Base-by-base conservation (phyloP, 2,329 filamentous ascomycete species). In the Arachnopeziza araneosa region DNA sequence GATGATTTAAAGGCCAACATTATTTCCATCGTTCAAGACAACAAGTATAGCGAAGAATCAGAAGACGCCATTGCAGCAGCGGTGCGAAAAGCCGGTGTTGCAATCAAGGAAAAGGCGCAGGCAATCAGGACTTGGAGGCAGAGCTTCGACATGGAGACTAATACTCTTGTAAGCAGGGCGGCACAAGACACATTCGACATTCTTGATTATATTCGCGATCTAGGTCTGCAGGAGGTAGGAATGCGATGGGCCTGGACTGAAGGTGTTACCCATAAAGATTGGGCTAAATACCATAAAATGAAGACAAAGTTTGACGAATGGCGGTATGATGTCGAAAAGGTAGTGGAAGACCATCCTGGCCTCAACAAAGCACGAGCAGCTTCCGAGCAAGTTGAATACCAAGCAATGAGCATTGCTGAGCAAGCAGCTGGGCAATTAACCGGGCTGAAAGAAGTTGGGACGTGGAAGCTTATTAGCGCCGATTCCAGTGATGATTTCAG, bases 241-340 rank as follows among this genome's bases (percentile, higher is more conserved):
- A 87, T 89, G 80, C 66, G 72, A 70, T 99, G 95, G 93, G 92
- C 93, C 14, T 96, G 91, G 88, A 95, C 92, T 77, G 92, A 98
- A 60, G 91, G 91, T 32, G 84, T 99, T 63, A 96, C 93, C 1
- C 97, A 99, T 80, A 93, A 96, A 74, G 92, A 99, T 73, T 99
- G 95, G 95, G 85, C 88, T 61, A 95, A 93, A 73, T 99, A 96
- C 71, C 92, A 98, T 73, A 85, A 90, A 61, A 80, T 99, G 60
- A 96, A 90, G 77, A 84, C 83, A 57, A 88, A 89, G 14, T 90
- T 97, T 56, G 87, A 88, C 54, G 85, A 91, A 69, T 97, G 93
- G 92, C 88, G 90, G 58, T 80, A 84, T 44, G 90, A 96, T 67
- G 86, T 99, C 54, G 87, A 91, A 71, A 80, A 86, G 60, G 83